phyloP scores from a whole-genome alignment of 768 basidiomycete genomes.

The Piloderma croceum region DNA sequence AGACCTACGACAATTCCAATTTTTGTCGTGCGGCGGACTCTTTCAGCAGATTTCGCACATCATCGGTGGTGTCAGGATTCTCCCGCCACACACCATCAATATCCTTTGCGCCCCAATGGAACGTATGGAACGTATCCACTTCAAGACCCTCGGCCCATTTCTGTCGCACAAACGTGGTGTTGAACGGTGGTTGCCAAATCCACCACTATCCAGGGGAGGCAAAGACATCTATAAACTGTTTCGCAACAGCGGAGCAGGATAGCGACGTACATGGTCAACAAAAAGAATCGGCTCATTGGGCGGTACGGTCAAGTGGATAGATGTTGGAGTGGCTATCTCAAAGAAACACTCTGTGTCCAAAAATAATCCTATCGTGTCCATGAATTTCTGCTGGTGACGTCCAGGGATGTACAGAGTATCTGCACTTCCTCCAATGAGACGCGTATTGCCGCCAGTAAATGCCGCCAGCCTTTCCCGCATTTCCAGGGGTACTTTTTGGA shows the following conservation, averaged over 20 bases:
- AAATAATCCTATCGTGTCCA: conserved; percentile 38
- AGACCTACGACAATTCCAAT: conserved; percentile 13
- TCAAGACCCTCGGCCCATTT: conserved; percentile 42
- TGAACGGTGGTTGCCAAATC: conserved; percentile 43
- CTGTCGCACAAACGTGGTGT: conserved; percentile 40
- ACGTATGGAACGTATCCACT: conserved; percentile 48
- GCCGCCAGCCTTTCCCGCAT: conserved; percentile 35
- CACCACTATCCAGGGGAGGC: conserved; percentile 32
- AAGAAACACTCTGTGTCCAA: conserved; percentile 44
- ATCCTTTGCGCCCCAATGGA: conserved; percentile 41
- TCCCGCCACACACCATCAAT: conserved; percentile 31
- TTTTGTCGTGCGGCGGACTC: conserved; percentile 38
- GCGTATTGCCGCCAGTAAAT: conserved; percentile 27
- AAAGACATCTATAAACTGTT: neutral
- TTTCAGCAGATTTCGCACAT: conserved; percentile 29
- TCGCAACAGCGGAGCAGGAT: neutral
- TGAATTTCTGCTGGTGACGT: conserved; percentile 32
- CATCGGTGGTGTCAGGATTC: conserved; percentile 28
- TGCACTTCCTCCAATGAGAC: conserved; percentile 42
- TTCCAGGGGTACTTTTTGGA: conserved; percentile 25
- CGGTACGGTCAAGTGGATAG: conserved; percentile 38
- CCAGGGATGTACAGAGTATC: conserved; percentile 48
- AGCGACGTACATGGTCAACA: conserved; percentile 39
- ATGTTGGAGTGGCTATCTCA: conserved; percentile 44
- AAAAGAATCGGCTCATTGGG: conserved; percentile 36